Percentiles rank a stretch among this genome's conserved stretches.
phyloP scores from a whole-genome alignment of 73 alveolate species.

The Blepharisma japonicum region DNA sequence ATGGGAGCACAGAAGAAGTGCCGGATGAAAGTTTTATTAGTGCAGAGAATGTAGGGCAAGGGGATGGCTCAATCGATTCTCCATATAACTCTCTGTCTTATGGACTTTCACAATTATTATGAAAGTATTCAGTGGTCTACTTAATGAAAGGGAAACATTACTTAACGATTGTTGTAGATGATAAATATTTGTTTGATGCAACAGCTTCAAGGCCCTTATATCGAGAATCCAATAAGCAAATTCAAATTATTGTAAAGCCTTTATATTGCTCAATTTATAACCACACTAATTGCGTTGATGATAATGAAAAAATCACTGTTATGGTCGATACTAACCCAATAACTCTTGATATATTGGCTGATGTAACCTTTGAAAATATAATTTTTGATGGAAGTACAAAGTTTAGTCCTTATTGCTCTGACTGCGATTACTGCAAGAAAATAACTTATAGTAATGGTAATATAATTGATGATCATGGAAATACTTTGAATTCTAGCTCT shows the following conservation, averaged over 20 bases:
- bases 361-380: neutral
- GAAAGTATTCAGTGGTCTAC: neutral
- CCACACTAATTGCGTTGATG: too few species aligned
- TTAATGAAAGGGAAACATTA: slow-evolving; percentile 12
- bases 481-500: neutral
- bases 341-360: neutral
- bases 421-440: neutral
- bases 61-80: neutral
- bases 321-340: neutral
- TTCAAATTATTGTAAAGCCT: too few species aligned
- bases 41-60: neutral
- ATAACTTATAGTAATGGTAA: neutral
- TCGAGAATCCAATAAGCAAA: too few species aligned
- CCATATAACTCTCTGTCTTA: neutral
- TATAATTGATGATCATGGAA: neutral
- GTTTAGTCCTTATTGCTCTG: neutral
- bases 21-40: too few species aligned
- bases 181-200: too few species aligned
- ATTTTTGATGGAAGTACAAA: neutral
- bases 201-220: too few species aligned
- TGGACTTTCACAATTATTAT: neutral
- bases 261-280: too few species aligned
- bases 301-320: neutral
- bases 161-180: neutral
- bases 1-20: too few species aligned